phyloP scores from a whole-genome alignment of 2,329 filamentous ascomycete species.

The Ophiostoma populinum region DNA sequence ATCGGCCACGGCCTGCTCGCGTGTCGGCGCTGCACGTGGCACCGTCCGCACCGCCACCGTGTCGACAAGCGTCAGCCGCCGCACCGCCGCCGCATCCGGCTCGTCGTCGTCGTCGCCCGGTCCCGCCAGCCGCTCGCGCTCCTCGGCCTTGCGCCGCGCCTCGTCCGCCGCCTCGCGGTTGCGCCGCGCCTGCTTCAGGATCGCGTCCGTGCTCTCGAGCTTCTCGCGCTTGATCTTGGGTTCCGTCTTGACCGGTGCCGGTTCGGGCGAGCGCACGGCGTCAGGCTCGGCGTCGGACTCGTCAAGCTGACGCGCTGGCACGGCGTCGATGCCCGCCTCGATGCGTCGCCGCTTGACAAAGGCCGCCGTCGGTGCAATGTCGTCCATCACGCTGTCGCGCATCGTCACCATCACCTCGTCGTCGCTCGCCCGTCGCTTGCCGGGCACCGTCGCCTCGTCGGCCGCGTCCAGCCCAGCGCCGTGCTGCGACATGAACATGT shows the following conservation, averaged over 20 bases:
- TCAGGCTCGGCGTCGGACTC: constrained; percentile 13
- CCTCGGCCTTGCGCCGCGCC: constrained; percentile 25
- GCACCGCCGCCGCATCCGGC: constrained; percentile 55
- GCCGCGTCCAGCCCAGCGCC: background rate
- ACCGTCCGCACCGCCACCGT: constrained; percentile 46
- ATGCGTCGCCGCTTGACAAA: constrained; percentile 64
- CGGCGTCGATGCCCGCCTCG: constrained; percentile 34
- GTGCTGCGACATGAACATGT: constrained; percentile 6
- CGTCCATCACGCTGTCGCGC: constrained; percentile 37
- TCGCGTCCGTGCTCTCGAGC: constrained; percentile 45
- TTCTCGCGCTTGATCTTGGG: constrained; percentile 13
- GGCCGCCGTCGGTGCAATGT: constrained; percentile 58
- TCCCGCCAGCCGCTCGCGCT: constrained; percentile 31
- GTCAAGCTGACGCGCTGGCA: constrained; percentile 13
- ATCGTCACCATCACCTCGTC: constrained; percentile 18
- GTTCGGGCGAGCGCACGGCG: constrained; percentile 16
- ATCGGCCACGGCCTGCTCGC: constrained; percentile 34
- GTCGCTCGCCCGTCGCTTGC: constrained; percentile 2
- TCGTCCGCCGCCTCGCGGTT: constrained; percentile 50
- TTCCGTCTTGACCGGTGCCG: constrained; percentile 12
- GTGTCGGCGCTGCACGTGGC: constrained; percentile 11
- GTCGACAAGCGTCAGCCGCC: constrained; percentile 59
- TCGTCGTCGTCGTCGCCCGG: constrained; percentile 38
- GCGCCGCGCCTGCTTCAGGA: constrained; percentile 48
- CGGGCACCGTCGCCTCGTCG: constrained; percentile 11